A percentile compares a stretch with the other conserved stretches of the same genome.
Evolutionary conservation across 225 moss, liverwort and hornwort species (phyloP).

Genomic region (Sphagnum tenellum): DNA sequence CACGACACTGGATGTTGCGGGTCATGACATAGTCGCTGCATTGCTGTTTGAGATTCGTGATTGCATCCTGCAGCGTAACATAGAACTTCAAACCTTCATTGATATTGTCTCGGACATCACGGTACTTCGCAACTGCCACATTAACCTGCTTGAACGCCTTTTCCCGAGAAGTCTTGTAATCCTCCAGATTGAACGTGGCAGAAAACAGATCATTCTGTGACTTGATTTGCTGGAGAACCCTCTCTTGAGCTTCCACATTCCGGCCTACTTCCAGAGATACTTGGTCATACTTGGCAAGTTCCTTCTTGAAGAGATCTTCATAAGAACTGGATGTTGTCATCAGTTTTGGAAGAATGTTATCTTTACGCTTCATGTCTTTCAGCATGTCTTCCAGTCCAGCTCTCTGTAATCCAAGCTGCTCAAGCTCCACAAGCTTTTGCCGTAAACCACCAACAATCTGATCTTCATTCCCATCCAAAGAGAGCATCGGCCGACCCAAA

Average conservation of each 20-base stretch:
- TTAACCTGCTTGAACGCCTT: conserved; percentile 81
- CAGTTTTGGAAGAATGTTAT: conserved; percentile 94
- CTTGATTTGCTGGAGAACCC: conserved; percentile 82
- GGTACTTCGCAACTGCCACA: conserved; percentile 75
- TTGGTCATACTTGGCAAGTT: conserved; percentile 86
- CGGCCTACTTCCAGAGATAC: conserved; percentile 71
- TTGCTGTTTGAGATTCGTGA: conserved; percentile 92
- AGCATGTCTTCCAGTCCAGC: conserved; percentile 99
- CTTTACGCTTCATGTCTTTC: conserved; percentile 99
- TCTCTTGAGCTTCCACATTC: conserved; percentile 86
- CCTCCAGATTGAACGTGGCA: conserved; percentile 89
- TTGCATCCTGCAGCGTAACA: conserved; percentile 96
- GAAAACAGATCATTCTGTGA: conserved; percentile 83
- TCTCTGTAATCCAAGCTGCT: conserved; percentile 81
- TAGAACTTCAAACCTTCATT: conserved; percentile 99
- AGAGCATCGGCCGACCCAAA: conserved; percentile 89
- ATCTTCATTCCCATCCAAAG: conserved; percentile 90
- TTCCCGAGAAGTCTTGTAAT: conserved; percentile 70
- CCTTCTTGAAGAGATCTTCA: conserved; percentile 94
- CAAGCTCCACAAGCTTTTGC: conserved; percentile 68
- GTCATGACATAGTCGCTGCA: conserved; percentile 99
- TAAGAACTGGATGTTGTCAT: conserved; percentile 99
- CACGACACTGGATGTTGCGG: conserved; percentile 94
- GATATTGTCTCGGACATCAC: conserved; percentile 96
- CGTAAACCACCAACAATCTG: conserved; percentile 85